Percentiles rank a stretch among this genome's conserved stretches.
Evolutionary conservation across 495 filamentous ascomycete species (phyloP).

Genomic region (Aspergillus wentii): DNA sequence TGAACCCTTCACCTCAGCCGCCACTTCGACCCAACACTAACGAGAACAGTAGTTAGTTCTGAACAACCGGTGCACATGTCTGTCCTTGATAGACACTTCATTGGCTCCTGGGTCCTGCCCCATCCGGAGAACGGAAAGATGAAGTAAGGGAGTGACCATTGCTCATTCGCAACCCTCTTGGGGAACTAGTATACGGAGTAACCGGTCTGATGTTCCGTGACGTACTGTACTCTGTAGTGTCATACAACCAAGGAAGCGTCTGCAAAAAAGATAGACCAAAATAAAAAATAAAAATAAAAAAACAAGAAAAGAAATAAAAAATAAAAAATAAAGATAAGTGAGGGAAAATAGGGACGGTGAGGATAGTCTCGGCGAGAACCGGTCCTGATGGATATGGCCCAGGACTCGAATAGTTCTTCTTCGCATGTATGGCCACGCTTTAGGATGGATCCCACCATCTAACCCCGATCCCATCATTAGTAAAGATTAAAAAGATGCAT

Average conservation of each 20-base stretch:
- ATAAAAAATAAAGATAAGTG: not conserved
- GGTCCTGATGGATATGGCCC: too few species aligned
- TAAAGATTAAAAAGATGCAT: constrained; percentile 14
- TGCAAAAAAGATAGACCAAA: too few species aligned
- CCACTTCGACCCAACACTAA: too few species aligned
- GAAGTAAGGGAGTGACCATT: constrained; percentile 5
- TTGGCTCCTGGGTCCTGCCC: constrained; percentile 13
- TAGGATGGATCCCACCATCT: constrained; percentile 10
- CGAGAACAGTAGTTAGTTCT: too few species aligned
- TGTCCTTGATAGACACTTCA: constrained; percentile 3
- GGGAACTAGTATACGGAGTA: constrained; percentile 6
- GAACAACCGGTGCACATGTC: constrained; percentile 3
- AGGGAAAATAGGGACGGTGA: constrained; percentile 6
- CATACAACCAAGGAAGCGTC: too few species aligned
- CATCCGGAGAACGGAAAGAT: constrained; percentile 12
- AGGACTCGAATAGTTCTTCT: constrained; percentile 4
- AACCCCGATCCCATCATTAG: constrained; percentile 12
- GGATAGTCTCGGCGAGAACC: constrained; percentile 2
- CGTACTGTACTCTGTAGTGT: constrained; percentile 8
- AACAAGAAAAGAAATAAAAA: constrained; percentile 1
- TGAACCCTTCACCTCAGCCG: constrained; percentile 8
- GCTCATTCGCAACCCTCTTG: constrained; percentile 16
- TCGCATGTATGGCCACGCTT: constrained; percentile 10
- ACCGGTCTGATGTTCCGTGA: too few species aligned
- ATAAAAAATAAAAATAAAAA: constrained; percentile 1